phyloP scores from a whole-genome alignment of 2,329 filamentous ascomycete species.

The Kalmusia sp. region DNA sequence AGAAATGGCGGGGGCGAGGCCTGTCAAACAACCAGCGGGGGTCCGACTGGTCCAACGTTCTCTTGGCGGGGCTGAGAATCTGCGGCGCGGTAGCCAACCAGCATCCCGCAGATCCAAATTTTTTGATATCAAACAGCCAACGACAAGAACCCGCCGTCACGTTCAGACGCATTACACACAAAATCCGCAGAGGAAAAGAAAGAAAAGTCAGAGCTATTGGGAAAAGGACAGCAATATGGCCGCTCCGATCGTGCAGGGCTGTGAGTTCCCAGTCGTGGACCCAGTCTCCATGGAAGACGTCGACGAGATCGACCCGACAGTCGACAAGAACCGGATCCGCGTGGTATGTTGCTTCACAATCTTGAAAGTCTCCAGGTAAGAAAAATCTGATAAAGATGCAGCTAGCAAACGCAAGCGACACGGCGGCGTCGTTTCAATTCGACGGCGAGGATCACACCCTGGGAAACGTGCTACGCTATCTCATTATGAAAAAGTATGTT shows the following conservation, averaged over 20 bases:
- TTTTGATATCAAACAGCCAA: constrained; percentile 38
- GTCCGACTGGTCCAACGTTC: constrained; percentile 30
- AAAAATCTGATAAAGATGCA: constrained; percentile 47
- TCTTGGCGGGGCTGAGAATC: constrained; percentile 40
- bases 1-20: constrained; percentile 8
- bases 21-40: constrained; percentile 14
- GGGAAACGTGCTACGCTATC: constrained; percentile 90
- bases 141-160: no score
- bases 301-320: constrained; percentile 39
- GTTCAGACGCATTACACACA: no score
- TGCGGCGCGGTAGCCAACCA: constrained; percentile 25
- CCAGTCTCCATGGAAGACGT: constrained; percentile 31
- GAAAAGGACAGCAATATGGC: constrained; percentile 21
- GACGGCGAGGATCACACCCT: constrained; percentile 93
- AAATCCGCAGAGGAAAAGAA: not conserved
- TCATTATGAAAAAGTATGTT: constrained; percentile 97
- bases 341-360: constrained; percentile 53
- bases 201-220: constrained; percentile 6
- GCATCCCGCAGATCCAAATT: constrained; percentile 31
- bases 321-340: constrained; percentile 53
- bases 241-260: constrained; percentile 20
- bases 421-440: constrained; percentile 94
- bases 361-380: no score
- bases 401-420: constrained; percentile 84
- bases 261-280: constrained; percentile 26